phyloP scores from a whole-genome alignment of 306 rosid species.

The Trifolium repens region DNA sequence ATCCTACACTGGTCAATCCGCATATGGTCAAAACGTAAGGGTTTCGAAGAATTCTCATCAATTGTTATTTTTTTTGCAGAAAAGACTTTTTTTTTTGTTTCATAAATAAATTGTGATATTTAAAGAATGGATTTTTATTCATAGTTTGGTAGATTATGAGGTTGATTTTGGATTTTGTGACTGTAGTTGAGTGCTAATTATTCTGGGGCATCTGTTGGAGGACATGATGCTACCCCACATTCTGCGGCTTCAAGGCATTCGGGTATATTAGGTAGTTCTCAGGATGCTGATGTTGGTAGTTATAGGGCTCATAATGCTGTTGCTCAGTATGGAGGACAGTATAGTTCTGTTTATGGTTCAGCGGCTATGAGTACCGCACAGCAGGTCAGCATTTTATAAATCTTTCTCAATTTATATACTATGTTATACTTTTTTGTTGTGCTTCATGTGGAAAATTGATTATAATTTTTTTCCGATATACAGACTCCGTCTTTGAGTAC shows the following conservation, averaged over 20 bases:
- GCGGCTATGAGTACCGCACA: constrained; percentile 70
- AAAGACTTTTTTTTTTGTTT: not conserved
- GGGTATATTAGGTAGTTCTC: constrained; percentile 68
- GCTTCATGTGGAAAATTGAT: not conserved
- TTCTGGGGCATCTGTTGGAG: constrained; percentile 81
- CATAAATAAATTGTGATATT: not conserved
- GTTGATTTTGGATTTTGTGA: constrained; percentile 27
- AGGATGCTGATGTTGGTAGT: constrained; percentile 74
- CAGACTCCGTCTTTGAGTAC: constrained; percentile 68
- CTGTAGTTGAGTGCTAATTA: constrained; percentile 71
- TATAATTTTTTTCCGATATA: not conserved
- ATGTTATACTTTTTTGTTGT: not conserved
- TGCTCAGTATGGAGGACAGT: constrained; percentile 88
- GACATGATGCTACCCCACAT: constrained; percentile 72
- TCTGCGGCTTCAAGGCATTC: constrained; percentile 82
- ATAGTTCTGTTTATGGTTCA: constrained; percentile 86
- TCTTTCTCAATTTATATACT: not conserved
- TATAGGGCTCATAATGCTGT: constrained; percentile 75
- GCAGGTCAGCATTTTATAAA: constrained; percentile 56
- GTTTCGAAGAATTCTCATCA: not conserved
- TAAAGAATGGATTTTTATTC: not conserved
- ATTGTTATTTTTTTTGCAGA: not conserved
- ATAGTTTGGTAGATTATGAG: not conserved
- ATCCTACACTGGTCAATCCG: constrained; percentile 82
- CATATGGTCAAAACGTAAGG: constrained; percentile 77